A percentile compares a stretch with the other conserved stretches of the same genome.
Conservation (phyloP, 441 rosid species). For the Gossypium schwendimanii region DNA sequence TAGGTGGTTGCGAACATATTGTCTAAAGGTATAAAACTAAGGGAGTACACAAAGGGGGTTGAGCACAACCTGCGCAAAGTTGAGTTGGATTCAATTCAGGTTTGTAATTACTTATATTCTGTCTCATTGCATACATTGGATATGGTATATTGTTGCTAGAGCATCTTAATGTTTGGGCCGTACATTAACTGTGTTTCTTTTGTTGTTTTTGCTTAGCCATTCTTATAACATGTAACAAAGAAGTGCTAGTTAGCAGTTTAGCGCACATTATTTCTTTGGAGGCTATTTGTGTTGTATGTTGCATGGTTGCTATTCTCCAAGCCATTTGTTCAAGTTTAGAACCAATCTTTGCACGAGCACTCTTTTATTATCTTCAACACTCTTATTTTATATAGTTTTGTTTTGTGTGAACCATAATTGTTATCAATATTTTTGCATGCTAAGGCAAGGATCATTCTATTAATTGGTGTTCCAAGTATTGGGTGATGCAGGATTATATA, state of each 20-base stretch:
- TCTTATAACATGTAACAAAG: not conserved
- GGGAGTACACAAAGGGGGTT: constrained; percentile 88
- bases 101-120: constrained; percentile 17
- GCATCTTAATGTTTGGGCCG: not conserved
- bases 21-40: constrained; percentile 70
- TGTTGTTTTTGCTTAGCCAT: not conserved
- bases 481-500: constrained; percentile 70
- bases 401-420: not conserved
- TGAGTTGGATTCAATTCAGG: constrained; percentile 92
- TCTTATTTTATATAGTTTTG: not conserved
- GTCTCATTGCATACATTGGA: constrained; percentile 1
- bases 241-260: not conserved
- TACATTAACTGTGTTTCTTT: not conserved
- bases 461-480: constrained; percentile 6
- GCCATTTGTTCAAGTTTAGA: not conserved
- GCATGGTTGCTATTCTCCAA: not conserved
- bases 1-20: constrained; percentile 88
- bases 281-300: not conserved
- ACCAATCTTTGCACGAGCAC: not conserved
- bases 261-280: not conserved
- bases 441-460: not conserved
- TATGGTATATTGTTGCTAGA: not conserved
- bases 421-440: not conserved
- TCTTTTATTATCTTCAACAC: not conserved
- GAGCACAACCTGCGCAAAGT: constrained; percentile 90